Percentiles rank a stretch among this genome's conserved stretches.
Evolutionary conservation across 106 monocot genomes (phyloP).

Genomic region (Alisma plantagoaquatica): DNA sequence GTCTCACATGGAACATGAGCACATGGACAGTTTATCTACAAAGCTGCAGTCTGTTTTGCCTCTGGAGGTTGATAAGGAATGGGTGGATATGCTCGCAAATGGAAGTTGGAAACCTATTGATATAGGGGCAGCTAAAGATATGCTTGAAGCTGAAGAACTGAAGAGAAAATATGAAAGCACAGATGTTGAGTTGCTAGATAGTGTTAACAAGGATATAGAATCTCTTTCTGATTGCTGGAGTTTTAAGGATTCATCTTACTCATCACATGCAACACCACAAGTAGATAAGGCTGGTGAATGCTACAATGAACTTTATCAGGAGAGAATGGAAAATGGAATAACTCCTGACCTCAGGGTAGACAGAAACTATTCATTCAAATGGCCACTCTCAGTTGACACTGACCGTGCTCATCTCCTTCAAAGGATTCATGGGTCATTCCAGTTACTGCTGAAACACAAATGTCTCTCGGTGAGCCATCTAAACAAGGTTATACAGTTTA

Average conservation of each 20-base stretch:
- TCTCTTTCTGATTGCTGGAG: constrained; percentile 29
- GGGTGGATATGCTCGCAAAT: constrained; percentile 49
- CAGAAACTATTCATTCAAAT: constrained; percentile 13
- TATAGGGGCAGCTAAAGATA: constrained; percentile 21
- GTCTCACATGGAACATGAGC: constrained; percentile 53
- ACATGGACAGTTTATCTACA: constrained; percentile 36
- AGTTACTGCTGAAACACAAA: constrained; percentile 52
- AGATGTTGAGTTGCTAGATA: constrained; percentile 17
- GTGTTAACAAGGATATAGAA: constrained; percentile 26
- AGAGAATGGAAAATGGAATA: constrained; percentile 10
- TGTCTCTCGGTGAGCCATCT: constrained; percentile 62
- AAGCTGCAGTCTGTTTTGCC: constrained; percentile 51
- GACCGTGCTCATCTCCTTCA: constrained; percentile 68
- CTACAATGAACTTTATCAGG: constrained; percentile 27
- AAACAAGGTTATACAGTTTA: constrained; percentile 59
- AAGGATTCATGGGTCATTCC: constrained; percentile 55
- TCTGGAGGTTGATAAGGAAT: constrained; percentile 45
- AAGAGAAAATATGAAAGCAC: background rate
- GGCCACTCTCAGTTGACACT: constrained; percentile 69
- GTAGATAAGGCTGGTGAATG: constrained; percentile 9
- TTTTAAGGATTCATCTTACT: constrained; percentile 23
- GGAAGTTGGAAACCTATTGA: constrained; percentile 75
- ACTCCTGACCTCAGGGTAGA: background rate
- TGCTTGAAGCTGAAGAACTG: constrained; percentile 35
- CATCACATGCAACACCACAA: constrained; percentile 18